phyloP scores from a whole-genome alignment of 2,329 filamentous ascomycete genomes.

The Paracamarosporium sp. region DNA sequence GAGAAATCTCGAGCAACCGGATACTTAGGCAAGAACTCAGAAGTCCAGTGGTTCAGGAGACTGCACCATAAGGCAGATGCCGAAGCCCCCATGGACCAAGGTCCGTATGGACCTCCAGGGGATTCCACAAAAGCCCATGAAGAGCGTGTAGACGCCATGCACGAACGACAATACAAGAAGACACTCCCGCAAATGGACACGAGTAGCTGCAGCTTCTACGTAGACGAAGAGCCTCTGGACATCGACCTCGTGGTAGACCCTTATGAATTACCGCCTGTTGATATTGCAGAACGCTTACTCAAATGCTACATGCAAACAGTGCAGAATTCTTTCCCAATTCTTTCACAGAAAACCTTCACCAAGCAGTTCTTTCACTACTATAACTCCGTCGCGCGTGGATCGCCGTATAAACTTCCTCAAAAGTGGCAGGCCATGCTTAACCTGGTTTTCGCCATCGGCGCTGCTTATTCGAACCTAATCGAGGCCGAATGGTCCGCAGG shows the following conservation, averaged over 20 bases:
- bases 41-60: conserved; percentile 32
- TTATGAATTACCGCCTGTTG: conserved; percentile 33
- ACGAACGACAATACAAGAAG: conserved; percentile 14
- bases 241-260: conserved; percentile 20
- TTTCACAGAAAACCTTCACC: conserved; percentile 37
- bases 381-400: conserved; percentile 20
- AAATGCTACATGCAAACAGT: conserved; percentile 39
- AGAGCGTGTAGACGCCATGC: conserved; percentile 17
- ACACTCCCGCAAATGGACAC: conserved; percentile 17
- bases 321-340: conserved; percentile 28
- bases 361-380: conserved; percentile 42
- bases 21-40: conserved; percentile 30
- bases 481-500: conserved; percentile 30
- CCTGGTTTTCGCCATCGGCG: conserved; percentile 50
- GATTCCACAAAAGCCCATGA: conserved; percentile 16
- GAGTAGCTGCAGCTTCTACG: conserved; percentile 35
- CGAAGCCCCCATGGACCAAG: not conserved
- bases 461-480: conserved; percentile 41
- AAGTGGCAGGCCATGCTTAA: conserved; percentile 49
- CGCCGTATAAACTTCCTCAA: conserved; percentile 16
- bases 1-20: conserved; percentile 33
- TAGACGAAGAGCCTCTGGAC: conserved; percentile 16
- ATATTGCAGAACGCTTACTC: conserved; percentile 32
- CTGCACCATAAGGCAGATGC: conserved; percentile 19
- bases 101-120: conserved; percentile 28